Evolutionary conservation across 345 rosid species (phyloP).

Genomic region (Lumnitzera littorea): DNA sequence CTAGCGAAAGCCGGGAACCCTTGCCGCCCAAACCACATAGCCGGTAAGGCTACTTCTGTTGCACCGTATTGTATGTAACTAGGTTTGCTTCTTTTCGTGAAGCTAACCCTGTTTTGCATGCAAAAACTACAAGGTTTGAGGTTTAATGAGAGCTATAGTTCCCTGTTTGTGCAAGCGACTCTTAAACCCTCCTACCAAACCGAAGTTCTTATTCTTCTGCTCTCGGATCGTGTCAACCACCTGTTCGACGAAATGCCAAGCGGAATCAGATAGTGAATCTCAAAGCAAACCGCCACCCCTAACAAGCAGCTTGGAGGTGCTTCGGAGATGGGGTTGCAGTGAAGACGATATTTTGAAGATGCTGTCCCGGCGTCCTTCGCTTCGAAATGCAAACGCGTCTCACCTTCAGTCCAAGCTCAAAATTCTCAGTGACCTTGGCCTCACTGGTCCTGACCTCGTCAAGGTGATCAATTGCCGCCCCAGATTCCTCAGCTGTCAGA

Average conservation of each 20-base stretch:
- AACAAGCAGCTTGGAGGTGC: slow-evolving; percentile 26
- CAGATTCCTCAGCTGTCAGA: slow-evolving; percentile 51
- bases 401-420: slow-evolving; percentile 49
- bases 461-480: slow-evolving; percentile 76
- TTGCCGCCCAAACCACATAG: too few species aligned
- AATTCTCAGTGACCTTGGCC: slow-evolving; percentile 46
- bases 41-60: too few species aligned
- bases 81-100: too few species aligned
- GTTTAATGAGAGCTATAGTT: too few species aligned
- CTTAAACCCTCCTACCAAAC: too few species aligned
- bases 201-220: not conserved
- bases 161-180: too few species aligned
- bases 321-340: slow-evolving; percentile 67
- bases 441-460: slow-evolving; percentile 60
- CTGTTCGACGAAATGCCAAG: slow-evolving; percentile 61
- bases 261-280: slow-evolving; percentile 13
- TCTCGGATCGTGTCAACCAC: slow-evolving; percentile 15
- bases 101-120: too few species aligned
- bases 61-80: too few species aligned
- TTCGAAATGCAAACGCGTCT: slow-evolving; percentile 38
- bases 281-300: slow-evolving; percentile 9
- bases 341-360: slow-evolving; percentile 46
- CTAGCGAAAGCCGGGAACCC: too few species aligned
- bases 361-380: slow-evolving; percentile 41
- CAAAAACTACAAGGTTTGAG: too few species aligned